Evolutionary conservation across 257 asterid genomes (phyloP), one percentile per base, ranked within the genome.

Genomic region (Solanum etuberosum): DNA sequence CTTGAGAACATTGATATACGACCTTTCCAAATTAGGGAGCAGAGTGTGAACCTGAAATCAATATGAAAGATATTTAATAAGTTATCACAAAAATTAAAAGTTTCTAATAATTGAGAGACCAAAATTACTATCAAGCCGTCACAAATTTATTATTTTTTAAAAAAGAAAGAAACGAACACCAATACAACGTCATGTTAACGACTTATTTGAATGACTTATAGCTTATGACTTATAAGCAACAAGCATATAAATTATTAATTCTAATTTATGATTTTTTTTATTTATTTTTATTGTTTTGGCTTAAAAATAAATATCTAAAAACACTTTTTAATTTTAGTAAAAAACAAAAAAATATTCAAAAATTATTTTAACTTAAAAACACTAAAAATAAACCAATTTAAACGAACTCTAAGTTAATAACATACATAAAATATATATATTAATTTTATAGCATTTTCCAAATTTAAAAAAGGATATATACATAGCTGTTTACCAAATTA

Each of bases 201-300:
- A 18, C n/a, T 18, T 54, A 0, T 54, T 54, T 21, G 6, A 21
- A 21, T 57, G 27, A 9, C 27, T 21, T 20, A 59, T 23, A 61
- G 31, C 7, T 61, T 61, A 61, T 61, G 0, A 61, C 1, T 61
- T 61, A n/a, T 23, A n/a, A 61, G 7, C 0, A 23, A 0, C 2
- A 0, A 6, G 9, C 9, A 51, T 23, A 61, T 61, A 10, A 23
- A 9, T 10, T n/a, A 61, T 9, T 23, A 61, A n/a, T n/a, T 9
- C 1, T n/a, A 61, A 61, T 61, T 61, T 61, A 1, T 61, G 0
- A 4, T 9, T 23, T 23, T 23, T 23, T 7, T 57, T 0, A 57
- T 3, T 57, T 57, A 7, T 57, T 57, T 20, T 57, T 57, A 20
- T 57, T 57, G 2, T 57, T 20, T 57, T 57, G 12, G 27, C 5